A percentile compares a stretch with the other conserved stretches of the same genome.
These are phyloP conservation scores for Albatrellus sp. DNA, from an alignment of 1,284 basidiomycete genomes.

Conservation along the genomic window DNA sequence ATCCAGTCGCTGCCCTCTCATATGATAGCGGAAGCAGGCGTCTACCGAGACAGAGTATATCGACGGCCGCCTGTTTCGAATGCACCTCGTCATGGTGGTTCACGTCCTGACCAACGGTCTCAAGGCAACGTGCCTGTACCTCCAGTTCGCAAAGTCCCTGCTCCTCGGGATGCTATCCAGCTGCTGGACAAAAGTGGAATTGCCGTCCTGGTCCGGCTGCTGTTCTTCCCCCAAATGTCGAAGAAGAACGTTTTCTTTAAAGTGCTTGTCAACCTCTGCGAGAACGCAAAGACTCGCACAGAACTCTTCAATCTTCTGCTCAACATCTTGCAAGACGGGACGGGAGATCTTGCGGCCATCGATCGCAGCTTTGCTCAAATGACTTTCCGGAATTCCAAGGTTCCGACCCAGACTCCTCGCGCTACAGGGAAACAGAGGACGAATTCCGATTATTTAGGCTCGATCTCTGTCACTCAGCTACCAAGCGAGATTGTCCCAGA, in stretches of 20 bases:
- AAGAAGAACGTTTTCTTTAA: conserved; percentile 81
- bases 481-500: conserved; percentile 82
- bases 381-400: conserved; percentile 63
- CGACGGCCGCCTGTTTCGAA: conserved; percentile 16
- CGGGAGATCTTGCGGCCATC: conserved; percentile 82
- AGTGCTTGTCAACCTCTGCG: conserved; percentile 90
- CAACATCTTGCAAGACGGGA: conserved; percentile 89
- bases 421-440: conserved; percentile 58
- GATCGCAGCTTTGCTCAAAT: conserved; percentile 93
- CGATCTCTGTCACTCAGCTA: conserved; percentile 44
- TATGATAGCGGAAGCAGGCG: conserved; percentile 72
- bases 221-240: conserved; percentile 93
- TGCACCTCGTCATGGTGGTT: too few species aligned
- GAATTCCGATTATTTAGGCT: conserved; percentile 36
- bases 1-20: conserved; percentile 71
- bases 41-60: conserved; percentile 40
- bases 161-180: conserved; percentile 81
- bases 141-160: conserved; percentile 34
- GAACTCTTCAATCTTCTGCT: conserved; percentile 92
- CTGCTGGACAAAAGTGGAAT: conserved; percentile 88
- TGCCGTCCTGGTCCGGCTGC: conserved; percentile 80
- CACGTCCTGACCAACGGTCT: too few species aligned
- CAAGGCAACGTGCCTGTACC: conserved; percentile 15
- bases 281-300: conserved; percentile 84
- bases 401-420: conserved; percentile 45